Conservation (phyloP, 139 green algal species). For the Chlamydomonas sp. region DNA sequence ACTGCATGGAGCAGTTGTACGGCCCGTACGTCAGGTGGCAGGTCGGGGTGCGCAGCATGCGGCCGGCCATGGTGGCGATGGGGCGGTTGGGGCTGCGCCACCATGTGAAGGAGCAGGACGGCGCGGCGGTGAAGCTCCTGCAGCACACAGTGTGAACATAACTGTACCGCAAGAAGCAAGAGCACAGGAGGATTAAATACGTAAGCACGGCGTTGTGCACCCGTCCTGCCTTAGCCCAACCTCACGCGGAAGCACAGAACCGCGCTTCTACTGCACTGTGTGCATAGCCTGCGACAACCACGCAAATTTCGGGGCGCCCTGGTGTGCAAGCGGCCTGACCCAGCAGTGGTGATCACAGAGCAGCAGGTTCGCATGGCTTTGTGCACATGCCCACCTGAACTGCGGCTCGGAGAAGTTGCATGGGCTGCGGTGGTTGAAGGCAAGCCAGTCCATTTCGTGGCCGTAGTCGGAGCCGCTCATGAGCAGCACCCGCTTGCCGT, state of each 20-base stretch:
- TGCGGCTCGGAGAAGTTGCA: constrained; percentile 21
- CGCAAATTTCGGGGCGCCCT: no score
- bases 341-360: constrained; percentile 30
- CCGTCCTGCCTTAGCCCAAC: no score
- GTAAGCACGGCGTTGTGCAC: neutral
- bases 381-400: neutral
- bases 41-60: constrained; percentile 58
- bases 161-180: neutral
- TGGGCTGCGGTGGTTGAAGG: constrained; percentile 51
- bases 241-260: no score
- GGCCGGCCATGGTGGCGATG: constrained; percentile 24
- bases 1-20: constrained; percentile 75
- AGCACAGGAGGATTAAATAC: neutral
- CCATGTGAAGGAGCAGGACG: constrained; percentile 1
- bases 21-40: constrained; percentile 79
- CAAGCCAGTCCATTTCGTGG: constrained; percentile 52
- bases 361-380: no score
- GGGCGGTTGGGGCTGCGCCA: neutral
- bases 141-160: neutral
- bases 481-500: constrained; percentile 66
- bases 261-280: no score
- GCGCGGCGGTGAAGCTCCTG: neutral
- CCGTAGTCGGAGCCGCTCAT: constrained; percentile 70
- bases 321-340: neutral
- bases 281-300: no score